Evolutionary conservation across 2,329 filamentous ascomycete species (phyloP), one percentile per base, ranked within the genome.

Genomic region (Aurifilum marmelostoma): DNA sequence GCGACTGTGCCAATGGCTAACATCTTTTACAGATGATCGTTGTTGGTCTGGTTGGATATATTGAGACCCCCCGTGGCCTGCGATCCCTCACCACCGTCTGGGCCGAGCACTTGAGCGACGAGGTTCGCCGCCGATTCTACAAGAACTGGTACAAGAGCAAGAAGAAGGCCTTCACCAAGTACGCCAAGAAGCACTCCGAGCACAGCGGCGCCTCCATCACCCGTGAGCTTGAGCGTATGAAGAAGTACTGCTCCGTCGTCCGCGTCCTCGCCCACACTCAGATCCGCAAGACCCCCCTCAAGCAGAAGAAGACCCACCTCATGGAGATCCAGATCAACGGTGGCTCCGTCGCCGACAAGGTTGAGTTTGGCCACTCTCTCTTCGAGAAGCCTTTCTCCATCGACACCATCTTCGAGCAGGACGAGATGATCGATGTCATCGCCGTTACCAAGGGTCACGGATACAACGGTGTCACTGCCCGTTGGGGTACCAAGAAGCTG

Each of bases 111-210:
- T 85, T 99, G 85, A 93, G 92, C 86, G 96, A 99, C 85, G 96
- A 98, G 88, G 83, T 99, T 85, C 97, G 97, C 92, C 93, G 96
- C 81, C 93, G 96, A 83, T 99, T 99, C 93, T 99, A 99, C 93
- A 98, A 98, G 94, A 99, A 99, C 92, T 99, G 96, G 96, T 99
- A 99, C 92, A 97, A 97, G 92, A 94, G 91, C 90, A 99, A 99
- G 94, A 98, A 97, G 93, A 99, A 99, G 95, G 96, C 96, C 73
- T 99, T 99, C 89, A 99, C 96, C 89, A 97, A 97, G 89, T 99
- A 99, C 87, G 93, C 96, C 88, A 99, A 98, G 93, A 95, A 97
- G 91, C 93, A 98, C 91, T 94, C 95, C 75, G 95, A 98, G 88
- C 91, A 86, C 87, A 92, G 84, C 85, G 94, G 93, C 80, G 87